Percentiles rank a stretch among this genome's conserved stretches.
Conservation (phyloP, 805 yeast genomes). For the Hanseniaspora singularis region DNA sequence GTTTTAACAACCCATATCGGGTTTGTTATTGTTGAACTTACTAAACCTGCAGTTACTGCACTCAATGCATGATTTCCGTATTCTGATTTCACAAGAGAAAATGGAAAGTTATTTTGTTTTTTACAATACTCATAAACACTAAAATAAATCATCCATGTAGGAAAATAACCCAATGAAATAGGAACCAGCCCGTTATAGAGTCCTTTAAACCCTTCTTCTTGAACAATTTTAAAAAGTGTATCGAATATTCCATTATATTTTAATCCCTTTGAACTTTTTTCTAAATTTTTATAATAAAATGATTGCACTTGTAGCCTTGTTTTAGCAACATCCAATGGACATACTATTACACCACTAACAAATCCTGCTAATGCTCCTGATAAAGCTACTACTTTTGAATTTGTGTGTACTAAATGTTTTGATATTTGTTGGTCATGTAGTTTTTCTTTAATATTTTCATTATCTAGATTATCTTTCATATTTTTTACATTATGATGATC, state of each 20-base stretch:
- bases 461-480: neutral
- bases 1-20: slow-evolving; percentile 98
- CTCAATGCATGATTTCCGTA: slow-evolving; percentile 34
- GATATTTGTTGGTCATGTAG: too few species aligned
- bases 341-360: slow-evolving; percentile 74
- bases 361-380: slow-evolving; percentile 95
- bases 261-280: slow-evolving; percentile 19
- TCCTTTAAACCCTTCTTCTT: slow-evolving; percentile 73
- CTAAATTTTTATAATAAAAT: slow-evolving; percentile 10
- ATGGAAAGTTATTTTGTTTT: slow-evolving; percentile 21
- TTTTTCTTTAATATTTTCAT: neutral
- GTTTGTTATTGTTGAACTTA: slow-evolving; percentile 72
- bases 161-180: slow-evolving; percentile 85
- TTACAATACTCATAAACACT: slow-evolving; percentile 77
- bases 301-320: slow-evolving; percentile 93
- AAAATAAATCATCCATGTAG: slow-evolving; percentile 96
- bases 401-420: too few species aligned
- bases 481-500: neutral
- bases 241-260: slow-evolving; percentile 50
- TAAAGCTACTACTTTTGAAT: slow-evolving; percentile 63
- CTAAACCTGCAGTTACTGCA: slow-evolving; percentile 82
- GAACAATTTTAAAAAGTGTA: slow-evolving; percentile 52
- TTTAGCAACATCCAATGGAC: slow-evolving; percentile 93
- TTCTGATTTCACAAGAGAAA: slow-evolving; percentile 16
- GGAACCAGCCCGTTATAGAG: slow-evolving; percentile 85